Percentiles rank a stretch among this genome's conserved stretches.
Conservation (phyloP, 2,329 filamentous ascomycete species). For the Aspergillus flavus region DNA sequence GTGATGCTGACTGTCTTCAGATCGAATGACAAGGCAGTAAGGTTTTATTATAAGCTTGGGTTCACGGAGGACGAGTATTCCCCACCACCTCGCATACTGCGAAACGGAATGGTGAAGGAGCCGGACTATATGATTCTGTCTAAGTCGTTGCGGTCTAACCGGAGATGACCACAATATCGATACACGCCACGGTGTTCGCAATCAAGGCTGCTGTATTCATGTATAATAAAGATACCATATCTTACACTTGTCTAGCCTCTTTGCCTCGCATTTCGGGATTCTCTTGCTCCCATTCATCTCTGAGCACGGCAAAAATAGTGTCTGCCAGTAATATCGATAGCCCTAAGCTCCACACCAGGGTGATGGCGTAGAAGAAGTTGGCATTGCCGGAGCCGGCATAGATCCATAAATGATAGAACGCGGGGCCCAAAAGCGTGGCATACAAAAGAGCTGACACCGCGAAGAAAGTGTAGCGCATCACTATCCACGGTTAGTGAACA, state of each 20-base stretch:
- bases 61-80: constrained; percentile 57
- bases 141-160: constrained; percentile 38
- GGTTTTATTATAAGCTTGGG: constrained; percentile 55
- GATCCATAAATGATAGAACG: constrained; percentile 97
- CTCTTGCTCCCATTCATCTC: constrained; percentile 93
- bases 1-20: constrained; percentile 64
- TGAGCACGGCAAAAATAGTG: constrained; percentile 79
- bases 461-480: constrained; percentile 93
- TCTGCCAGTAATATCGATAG: constrained; percentile 86
- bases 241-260: constrained; percentile 80
- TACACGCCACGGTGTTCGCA: not conserved
- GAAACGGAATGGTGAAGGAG: constrained; percentile 53
- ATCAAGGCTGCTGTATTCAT: not conserved
- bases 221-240: constrained; percentile 18
- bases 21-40: constrained; percentile 50
- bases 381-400: constrained; percentile 97
- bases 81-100: constrained; percentile 51
- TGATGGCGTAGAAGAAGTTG: constrained; percentile 99
- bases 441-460: constrained; percentile 82
- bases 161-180: not conserved
- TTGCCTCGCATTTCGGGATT: constrained; percentile 87
- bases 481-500: constrained; percentile 45
- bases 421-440: constrained; percentile 83
- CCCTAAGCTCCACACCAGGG: constrained; percentile 94
- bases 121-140: constrained; percentile 58